Conservation (phyloP, 495 filamentous ascomycete species). For the Podospora bellae-mahoneyi region DNA sequence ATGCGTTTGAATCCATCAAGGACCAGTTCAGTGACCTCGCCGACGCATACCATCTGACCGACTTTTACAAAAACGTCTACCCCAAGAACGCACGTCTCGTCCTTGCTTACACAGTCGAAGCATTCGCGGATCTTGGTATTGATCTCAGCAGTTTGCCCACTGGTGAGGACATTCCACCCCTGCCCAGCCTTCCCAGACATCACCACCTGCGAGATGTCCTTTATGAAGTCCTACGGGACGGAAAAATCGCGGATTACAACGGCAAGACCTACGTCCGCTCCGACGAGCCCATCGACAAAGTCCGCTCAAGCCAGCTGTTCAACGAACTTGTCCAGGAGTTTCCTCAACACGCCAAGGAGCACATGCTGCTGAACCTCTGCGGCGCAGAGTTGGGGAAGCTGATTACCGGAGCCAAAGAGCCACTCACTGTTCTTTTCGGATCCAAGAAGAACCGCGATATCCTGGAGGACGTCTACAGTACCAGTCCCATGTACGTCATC, state of each 20-base stretch:
- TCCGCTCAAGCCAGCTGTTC: not conserved
- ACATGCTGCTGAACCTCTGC: slow-evolving; percentile 5
- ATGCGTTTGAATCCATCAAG: not conserved
- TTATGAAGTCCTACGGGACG: slow-evolving; percentile 33
- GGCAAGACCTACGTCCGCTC: not conserved
- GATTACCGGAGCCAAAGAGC: slow-evolving; percentile 14
- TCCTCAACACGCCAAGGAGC: slow-evolving; percentile 12
- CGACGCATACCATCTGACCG: not conserved
- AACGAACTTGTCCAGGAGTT: not conserved
- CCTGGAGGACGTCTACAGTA: slow-evolving; percentile 13
- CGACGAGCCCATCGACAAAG: not conserved
- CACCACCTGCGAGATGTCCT: slow-evolving; percentile 30
- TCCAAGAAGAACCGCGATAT: not conserved
- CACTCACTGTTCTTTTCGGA: slow-evolving; percentile 15
- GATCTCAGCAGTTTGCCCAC: slow-evolving; percentile 19
- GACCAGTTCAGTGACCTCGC: not conserved
- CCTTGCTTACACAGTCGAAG: slow-evolving; percentile 39
- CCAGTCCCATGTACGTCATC: slow-evolving; percentile 13
- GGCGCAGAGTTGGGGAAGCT: slow-evolving; percentile 19
- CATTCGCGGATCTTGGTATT: slow-evolving; percentile 38
- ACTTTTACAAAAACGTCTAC: slow-evolving; percentile 37
- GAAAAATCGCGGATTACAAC: not conserved
- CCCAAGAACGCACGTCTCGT: slow-evolving; percentile 38
- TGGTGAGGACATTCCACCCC: slow-evolving; percentile 25
- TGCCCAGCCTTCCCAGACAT: slow-evolving; percentile 24